These are phyloP conservation scores for Magnolia officinalis DNA, from an alignment of 164 flowering plant genomes.

Conservation along the genomic window DNA sequence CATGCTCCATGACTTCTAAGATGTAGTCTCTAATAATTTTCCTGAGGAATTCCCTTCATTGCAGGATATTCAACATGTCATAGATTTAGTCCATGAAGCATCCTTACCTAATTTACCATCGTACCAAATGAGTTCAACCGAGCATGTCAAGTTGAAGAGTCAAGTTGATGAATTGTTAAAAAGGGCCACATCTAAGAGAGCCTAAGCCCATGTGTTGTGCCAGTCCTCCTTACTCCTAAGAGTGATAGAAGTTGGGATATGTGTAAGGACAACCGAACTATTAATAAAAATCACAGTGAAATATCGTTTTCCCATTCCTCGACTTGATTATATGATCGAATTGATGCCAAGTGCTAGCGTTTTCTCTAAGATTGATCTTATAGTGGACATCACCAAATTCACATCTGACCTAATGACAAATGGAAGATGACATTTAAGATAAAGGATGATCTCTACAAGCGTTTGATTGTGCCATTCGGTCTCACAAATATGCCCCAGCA, in stretches of 20 bases:
- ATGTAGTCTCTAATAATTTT: neutral
- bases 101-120: neutral
- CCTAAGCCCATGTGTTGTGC: slow-evolving; percentile 2
- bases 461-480: slow-evolving; percentile 6
- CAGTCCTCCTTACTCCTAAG: neutral
- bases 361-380: slow-evolving; percentile 7
- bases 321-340: slow-evolving; percentile 1
- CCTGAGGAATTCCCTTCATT: slow-evolving; percentile 6
- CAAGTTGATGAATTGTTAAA: slow-evolving; percentile 7
- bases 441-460: neutral
- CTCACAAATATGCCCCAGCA: slow-evolving; percentile 5
- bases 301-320: slow-evolving; percentile 3
- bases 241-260: neutral
- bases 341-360: neutral
- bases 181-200: slow-evolving; percentile 13
- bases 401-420: neutral
- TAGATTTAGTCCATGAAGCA: slow-evolving; percentile 1
- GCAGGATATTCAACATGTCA: slow-evolving; percentile 1
- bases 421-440: slow-evolving; percentile 5
- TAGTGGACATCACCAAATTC: neutral
- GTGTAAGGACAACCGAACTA: slow-evolving; percentile 1
- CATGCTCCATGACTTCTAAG: neutral
- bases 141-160: slow-evolving; percentile 5
- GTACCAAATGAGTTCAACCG: slow-evolving; percentile 7
- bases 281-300: slow-evolving; percentile 4